These are phyloP conservation scores for Grosmannia clavigera DNA, from an alignment of 2,329 filamentous ascomycete genomes.

Conservation along the genomic window DNA sequence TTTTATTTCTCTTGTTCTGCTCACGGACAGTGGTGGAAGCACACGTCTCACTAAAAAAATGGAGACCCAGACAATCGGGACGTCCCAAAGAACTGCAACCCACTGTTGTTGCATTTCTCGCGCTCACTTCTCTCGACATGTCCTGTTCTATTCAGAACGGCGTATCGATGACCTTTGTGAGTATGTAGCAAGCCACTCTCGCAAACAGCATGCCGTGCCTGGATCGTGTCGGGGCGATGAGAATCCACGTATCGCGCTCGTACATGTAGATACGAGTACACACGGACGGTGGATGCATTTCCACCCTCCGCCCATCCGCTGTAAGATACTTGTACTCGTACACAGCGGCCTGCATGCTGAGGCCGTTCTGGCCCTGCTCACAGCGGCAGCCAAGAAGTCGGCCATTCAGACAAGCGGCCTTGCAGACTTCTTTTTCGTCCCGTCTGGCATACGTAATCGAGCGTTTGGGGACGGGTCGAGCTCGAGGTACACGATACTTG, in stretches of 20 bases:
- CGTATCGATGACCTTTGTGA: no score
- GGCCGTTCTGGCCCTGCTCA: neutral
- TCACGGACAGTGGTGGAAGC: neutral
- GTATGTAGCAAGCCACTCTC: no score
- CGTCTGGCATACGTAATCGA: neutral
- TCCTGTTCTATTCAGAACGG: no score
- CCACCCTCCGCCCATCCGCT: no score
- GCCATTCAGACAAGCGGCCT: neutral
- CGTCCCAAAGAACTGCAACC: neutral
- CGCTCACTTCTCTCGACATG: neutral
- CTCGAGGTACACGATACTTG: neutral
- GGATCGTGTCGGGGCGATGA: no score
- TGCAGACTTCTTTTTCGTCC: neutral
- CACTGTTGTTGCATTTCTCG: neutral
- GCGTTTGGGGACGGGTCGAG: neutral
- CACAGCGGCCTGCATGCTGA: neutral
- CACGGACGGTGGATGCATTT: no score
- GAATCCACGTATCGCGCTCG: no score
- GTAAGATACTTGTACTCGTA: neutral
- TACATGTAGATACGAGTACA: no score
- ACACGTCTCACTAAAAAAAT: slow-evolving; percentile 1
- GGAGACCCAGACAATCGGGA: slow-evolving; percentile 7
- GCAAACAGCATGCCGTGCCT: no score
- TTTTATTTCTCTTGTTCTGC: neutral
- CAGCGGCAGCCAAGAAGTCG: neutral